Base-by-base conservation (phyloP, 1,139 yeast species). In the Magnusiomyces sp. region DNA sequence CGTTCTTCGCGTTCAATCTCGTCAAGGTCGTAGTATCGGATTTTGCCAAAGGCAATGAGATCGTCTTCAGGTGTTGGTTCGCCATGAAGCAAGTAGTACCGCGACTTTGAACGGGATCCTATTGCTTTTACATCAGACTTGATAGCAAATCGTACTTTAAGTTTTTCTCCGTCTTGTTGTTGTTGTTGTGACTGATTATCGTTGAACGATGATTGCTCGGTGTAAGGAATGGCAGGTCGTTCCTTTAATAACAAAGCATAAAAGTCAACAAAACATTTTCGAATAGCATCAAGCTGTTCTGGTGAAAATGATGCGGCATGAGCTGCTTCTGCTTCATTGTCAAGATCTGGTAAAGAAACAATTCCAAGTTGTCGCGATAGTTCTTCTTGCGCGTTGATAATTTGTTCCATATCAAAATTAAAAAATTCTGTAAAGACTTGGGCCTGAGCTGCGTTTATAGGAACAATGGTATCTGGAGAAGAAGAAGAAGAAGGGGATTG, bases 31-130 rank as follows among this genome's bases (percentile, higher is more conserved):
- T 29, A 32, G 3, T 32, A 17, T 13, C 43, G 37, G 34, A 40
- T 31, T 6, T 29, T 11, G n/a, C 43, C 52, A 31, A 44, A 51
- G 46, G 52, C 20, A 9, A 51, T 43, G 17, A 40, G 40, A 37
- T 63, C 65, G 13, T 71, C 73, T 47, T 66, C 69, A 50, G 80
- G 69, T 46, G 79, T 79, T 0, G 94, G 94, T 59, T 83, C 92
- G 2, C 94, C 94, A 59, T 84, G 82, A 17, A 82, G 62, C 53
- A 83, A 69, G 64, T 84, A 84, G 62, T 83, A 84, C 41, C 87
- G 31, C 13, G 46, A 43, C 40, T 33, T 27, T 19, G 27, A 7
- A 5, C 46, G 39, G 16, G 46, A 2, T 3, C 40, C 36, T 2
- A 19, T 29, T 2, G 27, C 39, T 13, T 43, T 43, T 5, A 34